These are phyloP conservation scores for Paraconiothyrium brasiliense DNA, from an alignment of 2,329 filamentous ascomycete genomes.

Conservation along the genomic window DNA sequence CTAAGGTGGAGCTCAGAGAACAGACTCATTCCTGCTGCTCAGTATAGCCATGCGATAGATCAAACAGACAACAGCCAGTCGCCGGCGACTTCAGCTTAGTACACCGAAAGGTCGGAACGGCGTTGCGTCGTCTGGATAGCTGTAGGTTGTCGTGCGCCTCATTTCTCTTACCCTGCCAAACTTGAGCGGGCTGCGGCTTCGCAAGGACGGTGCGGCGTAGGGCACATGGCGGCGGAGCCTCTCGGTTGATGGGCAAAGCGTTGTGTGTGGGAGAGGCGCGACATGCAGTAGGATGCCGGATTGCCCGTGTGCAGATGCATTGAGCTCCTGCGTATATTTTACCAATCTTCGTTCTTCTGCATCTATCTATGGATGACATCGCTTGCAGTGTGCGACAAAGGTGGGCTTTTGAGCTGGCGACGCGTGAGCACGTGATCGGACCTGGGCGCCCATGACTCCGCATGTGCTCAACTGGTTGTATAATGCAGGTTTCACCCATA, in stretches of 20 bases:
- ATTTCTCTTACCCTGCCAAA: constrained; percentile 16
- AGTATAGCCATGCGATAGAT: constrained; percentile 63
- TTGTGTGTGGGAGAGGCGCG: constrained; percentile 9
- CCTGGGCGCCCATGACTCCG: background rate
- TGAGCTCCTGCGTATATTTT: background rate
- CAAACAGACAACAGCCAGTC: constrained; percentile 42
- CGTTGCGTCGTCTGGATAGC: constrained; percentile 33
- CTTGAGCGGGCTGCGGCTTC: constrained; percentile 23
- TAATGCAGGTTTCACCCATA: background rate
- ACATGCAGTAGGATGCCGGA: constrained; percentile 4
- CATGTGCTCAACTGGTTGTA: background rate
- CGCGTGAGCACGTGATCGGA: constrained; percentile 2
- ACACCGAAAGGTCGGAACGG: constrained; percentile 29
- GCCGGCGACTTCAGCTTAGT: constrained; percentile 34
- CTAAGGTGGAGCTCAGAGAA: constrained; percentile 63
- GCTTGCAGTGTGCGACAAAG: background rate
- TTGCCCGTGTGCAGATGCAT: no score
- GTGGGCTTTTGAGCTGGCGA: background rate
- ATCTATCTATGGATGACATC: background rate
- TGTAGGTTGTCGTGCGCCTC: constrained; percentile 24
- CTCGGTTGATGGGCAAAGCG: constrained; percentile 5
- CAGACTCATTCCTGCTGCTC: constrained; percentile 62
- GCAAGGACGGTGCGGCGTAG: constrained; percentile 20
- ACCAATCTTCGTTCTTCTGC: background rate
- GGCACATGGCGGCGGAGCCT: constrained; percentile 11